A percentile compares a stretch with the other conserved stretches of the same genome.
Conservation (phyloP, 2,329 filamentous ascomycete genomes). For the Aureobasidium musti region DNA sequence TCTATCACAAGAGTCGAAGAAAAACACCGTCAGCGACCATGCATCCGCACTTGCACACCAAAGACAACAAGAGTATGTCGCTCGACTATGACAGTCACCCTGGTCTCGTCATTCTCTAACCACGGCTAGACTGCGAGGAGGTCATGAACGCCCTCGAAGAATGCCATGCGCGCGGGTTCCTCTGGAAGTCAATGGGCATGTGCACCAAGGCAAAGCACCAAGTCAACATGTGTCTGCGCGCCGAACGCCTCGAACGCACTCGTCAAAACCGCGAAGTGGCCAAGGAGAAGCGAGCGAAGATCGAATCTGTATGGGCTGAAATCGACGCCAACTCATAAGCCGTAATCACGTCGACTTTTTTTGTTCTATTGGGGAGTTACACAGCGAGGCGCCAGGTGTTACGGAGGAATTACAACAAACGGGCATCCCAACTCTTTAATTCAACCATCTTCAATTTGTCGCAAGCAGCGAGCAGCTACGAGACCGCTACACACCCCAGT, state of each 20-base stretch:
- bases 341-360: not conserved
- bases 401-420: not conserved
- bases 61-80: slow-evolving; percentile 79
- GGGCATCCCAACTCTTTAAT: slow-evolving; percentile 15
- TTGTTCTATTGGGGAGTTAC: not conserved
- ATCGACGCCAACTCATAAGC: slow-evolving; percentile 69
- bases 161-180: slow-evolving; percentile 88
- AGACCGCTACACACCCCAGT: slow-evolving; percentile 8
- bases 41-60: slow-evolving; percentile 97
- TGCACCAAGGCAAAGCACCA: slow-evolving; percentile 85
- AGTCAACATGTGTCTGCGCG: slow-evolving; percentile 81
- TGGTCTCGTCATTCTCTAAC: slow-evolving; percentile 28
- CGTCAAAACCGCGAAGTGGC: slow-evolving; percentile 72
- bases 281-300: slow-evolving; percentile 68
- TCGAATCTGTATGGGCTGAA: slow-evolving; percentile 77
- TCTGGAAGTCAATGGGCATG: slow-evolving; percentile 86
- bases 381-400: slow-evolving; percentile 29
- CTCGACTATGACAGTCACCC: slow-evolving; percentile 2
- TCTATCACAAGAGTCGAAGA: not conserved
- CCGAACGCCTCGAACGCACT: slow-evolving; percentile 76
- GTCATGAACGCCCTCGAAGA: slow-evolving; percentile 93
- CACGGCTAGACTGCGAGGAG: slow-evolving; percentile 79
- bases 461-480: not conserved
- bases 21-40: slow-evolving; percentile 53
- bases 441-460: not conserved